A percentile compares a stretch with the other conserved stretches of the same genome.
Conservation (phyloP, 1,139 yeast species). For the Scheffersomyces segobiensis region DNA sequence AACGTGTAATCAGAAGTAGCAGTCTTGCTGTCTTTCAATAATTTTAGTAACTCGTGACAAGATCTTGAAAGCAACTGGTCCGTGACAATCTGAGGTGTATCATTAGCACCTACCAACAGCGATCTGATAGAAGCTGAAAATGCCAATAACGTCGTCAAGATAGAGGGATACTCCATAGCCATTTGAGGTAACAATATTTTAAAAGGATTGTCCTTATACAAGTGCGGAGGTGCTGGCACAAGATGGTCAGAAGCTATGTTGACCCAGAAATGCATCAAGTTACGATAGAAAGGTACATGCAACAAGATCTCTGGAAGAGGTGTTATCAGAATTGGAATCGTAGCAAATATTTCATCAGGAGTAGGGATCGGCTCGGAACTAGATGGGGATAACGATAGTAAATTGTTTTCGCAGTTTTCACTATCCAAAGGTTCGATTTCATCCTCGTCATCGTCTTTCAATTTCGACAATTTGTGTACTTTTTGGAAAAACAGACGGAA, state of each 20-base stretch:
- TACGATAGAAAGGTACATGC: slow-evolving; percentile 59
- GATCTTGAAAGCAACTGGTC: slow-evolving; percentile 57
- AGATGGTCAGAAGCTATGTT: slow-evolving; percentile 60
- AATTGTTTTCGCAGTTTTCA: neutral
- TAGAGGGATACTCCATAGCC: slow-evolving; percentile 63
- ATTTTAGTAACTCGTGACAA: slow-evolving; percentile 53
- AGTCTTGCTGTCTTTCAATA: slow-evolving; percentile 52
- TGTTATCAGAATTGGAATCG: slow-evolving; percentile 47
- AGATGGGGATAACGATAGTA: neutral
- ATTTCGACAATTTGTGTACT: neutral
- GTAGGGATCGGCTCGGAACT: slow-evolving; percentile 8
- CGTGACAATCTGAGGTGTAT: slow-evolving; percentile 45
- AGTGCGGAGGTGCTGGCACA: slow-evolving; percentile 66
- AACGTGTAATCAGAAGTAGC: slow-evolving; percentile 67
- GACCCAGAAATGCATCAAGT: slow-evolving; percentile 63
- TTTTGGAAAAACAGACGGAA: neutral
- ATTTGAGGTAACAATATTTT: slow-evolving; percentile 63
- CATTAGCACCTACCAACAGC: slow-evolving; percentile 29
- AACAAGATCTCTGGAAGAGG: slow-evolving; percentile 61
- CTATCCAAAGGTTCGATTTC: slow-evolving; percentile 6
- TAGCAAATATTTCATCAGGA: slow-evolving; percentile 11
- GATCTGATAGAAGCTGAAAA: slow-evolving; percentile 61
- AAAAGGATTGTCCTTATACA: slow-evolving; percentile 68
- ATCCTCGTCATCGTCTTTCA: slow-evolving; percentile 9
- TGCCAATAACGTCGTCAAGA: slow-evolving; percentile 64